These are phyloP conservation scores for Extremus antarcticus DNA, from an alignment of 495 filamentous ascomycete species.

Conservation along the genomic window DNA sequence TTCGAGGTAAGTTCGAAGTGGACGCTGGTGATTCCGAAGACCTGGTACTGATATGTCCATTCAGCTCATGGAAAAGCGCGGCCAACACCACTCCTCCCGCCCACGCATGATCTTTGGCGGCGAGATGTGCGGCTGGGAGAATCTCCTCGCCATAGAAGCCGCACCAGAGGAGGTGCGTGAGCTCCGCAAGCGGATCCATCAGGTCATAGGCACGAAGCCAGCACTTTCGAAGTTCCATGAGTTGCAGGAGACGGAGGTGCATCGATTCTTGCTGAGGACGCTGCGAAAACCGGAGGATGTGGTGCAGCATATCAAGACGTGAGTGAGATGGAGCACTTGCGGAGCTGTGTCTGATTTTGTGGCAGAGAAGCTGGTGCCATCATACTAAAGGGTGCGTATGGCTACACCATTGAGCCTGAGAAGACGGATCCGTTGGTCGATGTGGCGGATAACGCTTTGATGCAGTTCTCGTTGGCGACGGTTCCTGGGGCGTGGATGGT, in stretches of 20 bases:
- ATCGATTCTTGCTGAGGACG: not conserved
- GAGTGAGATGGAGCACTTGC: no score
- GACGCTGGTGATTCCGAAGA: no score
- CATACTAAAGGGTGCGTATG: slow-evolving; percentile 40
- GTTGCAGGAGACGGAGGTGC: not conserved
- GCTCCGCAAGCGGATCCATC: not conserved
- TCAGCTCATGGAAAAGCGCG: slow-evolving; percentile 37
- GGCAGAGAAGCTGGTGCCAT: slow-evolving; percentile 32
- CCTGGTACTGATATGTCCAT: no score
- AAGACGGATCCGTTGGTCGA: slow-evolving; percentile 36
- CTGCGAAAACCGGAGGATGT: not conserved
- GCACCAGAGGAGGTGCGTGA: not conserved
- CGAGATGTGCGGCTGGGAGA: not conserved
- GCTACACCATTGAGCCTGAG: slow-evolving; percentile 37
- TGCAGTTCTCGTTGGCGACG: slow-evolving; percentile 30
- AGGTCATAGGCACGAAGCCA: not conserved
- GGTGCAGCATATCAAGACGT: not conserved
- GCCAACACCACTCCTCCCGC: not conserved
- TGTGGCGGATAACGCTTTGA: slow-evolving; percentile 30
- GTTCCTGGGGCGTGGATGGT: slow-evolving; percentile 36
- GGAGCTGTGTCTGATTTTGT: no score
- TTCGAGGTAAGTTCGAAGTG: no score
- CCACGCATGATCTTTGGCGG: not conserved
- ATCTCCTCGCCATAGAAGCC: not conserved
- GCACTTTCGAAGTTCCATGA: not conserved